These are phyloP conservation scores for Aureobasidium sp. DNA, from an alignment of 2,329 filamentous ascomycete genomes.

Conservation along the genomic window DNA sequence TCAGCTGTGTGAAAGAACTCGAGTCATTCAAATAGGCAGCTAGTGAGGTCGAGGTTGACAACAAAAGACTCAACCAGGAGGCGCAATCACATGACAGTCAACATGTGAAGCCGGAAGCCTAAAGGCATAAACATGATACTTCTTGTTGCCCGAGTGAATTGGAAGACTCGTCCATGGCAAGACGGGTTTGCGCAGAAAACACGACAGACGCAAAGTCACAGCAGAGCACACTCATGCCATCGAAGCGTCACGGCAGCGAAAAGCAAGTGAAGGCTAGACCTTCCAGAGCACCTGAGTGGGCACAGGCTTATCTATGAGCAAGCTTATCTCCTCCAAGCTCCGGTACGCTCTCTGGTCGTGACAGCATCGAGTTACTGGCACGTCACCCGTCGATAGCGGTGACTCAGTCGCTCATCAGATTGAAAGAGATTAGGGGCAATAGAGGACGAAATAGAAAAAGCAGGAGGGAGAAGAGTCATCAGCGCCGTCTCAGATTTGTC, in stretches of 20 bases:
- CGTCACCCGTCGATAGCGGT: constrained; percentile 1
- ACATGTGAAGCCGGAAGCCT: background rate
- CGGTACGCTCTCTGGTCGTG: background rate
- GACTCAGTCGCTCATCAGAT: background rate
- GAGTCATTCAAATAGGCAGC: background rate
- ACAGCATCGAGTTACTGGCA: background rate
- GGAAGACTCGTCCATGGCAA: background rate
- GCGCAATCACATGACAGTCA: background rate
- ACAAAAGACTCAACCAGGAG: background rate
- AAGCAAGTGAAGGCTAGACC: constrained; percentile 7
- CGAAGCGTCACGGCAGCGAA: background rate
- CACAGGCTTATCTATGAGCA: constrained; percentile 5
- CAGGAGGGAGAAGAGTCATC: background rate
- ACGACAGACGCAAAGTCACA: background rate
- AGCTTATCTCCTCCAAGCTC: constrained; percentile 2
- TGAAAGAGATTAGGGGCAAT: background rate
- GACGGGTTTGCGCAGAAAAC: background rate
- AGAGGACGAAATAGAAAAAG: background rate
- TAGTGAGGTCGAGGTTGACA: background rate
- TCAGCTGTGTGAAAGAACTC: background rate
- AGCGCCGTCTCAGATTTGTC: background rate
- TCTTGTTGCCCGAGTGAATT: background rate
- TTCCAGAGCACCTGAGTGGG: constrained; percentile 3
- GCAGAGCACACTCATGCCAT: background rate
- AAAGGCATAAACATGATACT: background rate